Conservation (phyloP, 2,329 filamentous ascomycete species). For the Diaporthe humulicola region DNA sequence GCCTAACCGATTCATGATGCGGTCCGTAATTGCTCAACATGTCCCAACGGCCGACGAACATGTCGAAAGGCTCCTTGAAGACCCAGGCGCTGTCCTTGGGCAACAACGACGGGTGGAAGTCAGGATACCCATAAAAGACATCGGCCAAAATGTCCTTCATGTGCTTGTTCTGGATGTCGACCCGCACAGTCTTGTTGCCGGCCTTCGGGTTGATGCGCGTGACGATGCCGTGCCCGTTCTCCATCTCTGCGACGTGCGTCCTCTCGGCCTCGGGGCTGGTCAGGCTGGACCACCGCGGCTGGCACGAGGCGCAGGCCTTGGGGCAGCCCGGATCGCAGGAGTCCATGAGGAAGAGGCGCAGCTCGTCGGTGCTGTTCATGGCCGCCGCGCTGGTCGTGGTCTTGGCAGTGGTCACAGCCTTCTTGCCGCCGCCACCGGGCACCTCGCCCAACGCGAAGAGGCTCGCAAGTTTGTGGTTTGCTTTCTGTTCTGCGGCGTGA, state of each 20-base stretch:
- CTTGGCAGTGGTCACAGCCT: background rate
- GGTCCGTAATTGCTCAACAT: background rate
- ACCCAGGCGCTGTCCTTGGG: background rate
- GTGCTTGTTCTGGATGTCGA: background rate
- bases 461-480: too few relatives aligned
- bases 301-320: background rate
- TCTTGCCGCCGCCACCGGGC: background rate
- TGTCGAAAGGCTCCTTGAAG: background rate
- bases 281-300: constrained; percentile 1
- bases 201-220: background rate
- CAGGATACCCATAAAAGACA: background rate
- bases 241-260: background rate
- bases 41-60: background rate
- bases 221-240: background rate
- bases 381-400: background rate
- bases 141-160: background rate
- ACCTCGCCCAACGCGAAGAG: too few relatives aligned
- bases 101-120: background rate
- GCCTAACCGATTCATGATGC: background rate
- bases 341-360: constrained; percentile 1
- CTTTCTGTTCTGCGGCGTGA: background rate
- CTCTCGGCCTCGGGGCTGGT: background rate
- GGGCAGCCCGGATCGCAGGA: background rate
- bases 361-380: background rate
- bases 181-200: background rate